Evolutionary conservation across 2,329 filamentous ascomycete genomes (phyloP), one percentile per base, ranked within the genome.

Genomic region (Xylariaceae sp.): DNA sequence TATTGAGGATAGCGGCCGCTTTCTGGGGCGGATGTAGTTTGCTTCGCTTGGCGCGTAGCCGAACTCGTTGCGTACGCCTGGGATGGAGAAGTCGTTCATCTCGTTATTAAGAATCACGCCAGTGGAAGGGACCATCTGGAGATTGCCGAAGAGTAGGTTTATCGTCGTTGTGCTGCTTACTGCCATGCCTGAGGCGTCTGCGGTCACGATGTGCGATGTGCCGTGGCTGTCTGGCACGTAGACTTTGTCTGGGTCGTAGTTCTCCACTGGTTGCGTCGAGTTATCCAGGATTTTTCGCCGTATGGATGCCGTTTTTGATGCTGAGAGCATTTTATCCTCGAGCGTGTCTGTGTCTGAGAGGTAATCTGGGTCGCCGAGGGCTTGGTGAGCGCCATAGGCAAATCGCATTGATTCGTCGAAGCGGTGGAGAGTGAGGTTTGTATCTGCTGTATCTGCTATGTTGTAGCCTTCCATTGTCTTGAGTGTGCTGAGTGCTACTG

Each of bases 371-470:
- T 97, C 94, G 5, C 90, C 92, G 0, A 97, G 78, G 27, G 85
- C 77, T n/a, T 83, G 77, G 49, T 90, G 83, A 59, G 86, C 74
- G 4, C 86, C 90, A 65, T 96, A 97, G 2, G 82, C 90, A 66
- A 95, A 97, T 18, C 90, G 81, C 72, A 96, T 89, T 11, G 90
- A 87, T 74, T 97, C 94, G 62, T 90, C 83, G 56, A 96, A 78
- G 12, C 88, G 82, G 68, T 97, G 94, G 1, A 85, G 86, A 35
- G 85, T 89, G 0, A 95, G 71, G 58, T 89, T 85, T 17, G 68
- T 67, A 39, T 80, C 71, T 11, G 68, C 52, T 7, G 75, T 64
- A 52, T 82, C 83, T 22, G 83, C 73, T 35, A 72, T 67, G 3
- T 76, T 70, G 66, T 87, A 96, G 15, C 88, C 86, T 66, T 92